phyloP scores from a whole-genome alignment of 2,329 filamentous ascomycete genomes.

The Fusarium keratoplasticum region DNA sequence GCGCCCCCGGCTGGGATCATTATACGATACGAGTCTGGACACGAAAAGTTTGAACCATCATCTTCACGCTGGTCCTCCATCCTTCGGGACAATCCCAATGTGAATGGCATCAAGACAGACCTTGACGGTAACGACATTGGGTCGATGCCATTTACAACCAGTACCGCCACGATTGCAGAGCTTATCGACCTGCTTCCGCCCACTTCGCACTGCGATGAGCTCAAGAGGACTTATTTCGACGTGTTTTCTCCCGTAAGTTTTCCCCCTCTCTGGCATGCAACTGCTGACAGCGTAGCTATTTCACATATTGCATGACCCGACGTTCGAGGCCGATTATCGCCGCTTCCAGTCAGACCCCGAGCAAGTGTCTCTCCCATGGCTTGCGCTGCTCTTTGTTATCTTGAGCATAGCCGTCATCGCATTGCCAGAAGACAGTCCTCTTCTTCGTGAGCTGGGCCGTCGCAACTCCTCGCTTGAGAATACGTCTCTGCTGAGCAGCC shows the following conservation, averaged over 20 bases:
- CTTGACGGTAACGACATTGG: not conserved
- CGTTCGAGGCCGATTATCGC: not conserved
- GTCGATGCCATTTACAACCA: not conserved
- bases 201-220: not conserved
- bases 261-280: no score
- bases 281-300: not conserved
- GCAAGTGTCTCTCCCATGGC: not conserved
- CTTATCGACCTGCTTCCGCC: not conserved
- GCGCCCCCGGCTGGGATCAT: not conserved
- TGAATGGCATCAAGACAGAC: not conserved
- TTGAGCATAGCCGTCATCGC: not conserved
- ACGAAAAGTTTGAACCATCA: slow-evolving; percentile 18
- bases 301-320: not conserved
- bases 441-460: not conserved
- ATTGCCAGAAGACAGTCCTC: not conserved
- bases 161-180: not conserved
- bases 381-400: not conserved
- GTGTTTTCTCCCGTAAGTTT: not conserved
- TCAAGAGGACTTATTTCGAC: not conserved
- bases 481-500: slow-evolving; percentile 5
- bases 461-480: slow-evolving; percentile 5
- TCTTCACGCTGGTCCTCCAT: slow-evolving; percentile 22
- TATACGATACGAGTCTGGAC: slow-evolving; percentile 14
- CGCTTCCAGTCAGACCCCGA: not conserved
- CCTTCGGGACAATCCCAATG: not conserved